These are phyloP conservation scores for Coemansia sp. DNA, from an alignment of 192 early-diverging fungal genomes.

Conservation along the genomic window DNA sequence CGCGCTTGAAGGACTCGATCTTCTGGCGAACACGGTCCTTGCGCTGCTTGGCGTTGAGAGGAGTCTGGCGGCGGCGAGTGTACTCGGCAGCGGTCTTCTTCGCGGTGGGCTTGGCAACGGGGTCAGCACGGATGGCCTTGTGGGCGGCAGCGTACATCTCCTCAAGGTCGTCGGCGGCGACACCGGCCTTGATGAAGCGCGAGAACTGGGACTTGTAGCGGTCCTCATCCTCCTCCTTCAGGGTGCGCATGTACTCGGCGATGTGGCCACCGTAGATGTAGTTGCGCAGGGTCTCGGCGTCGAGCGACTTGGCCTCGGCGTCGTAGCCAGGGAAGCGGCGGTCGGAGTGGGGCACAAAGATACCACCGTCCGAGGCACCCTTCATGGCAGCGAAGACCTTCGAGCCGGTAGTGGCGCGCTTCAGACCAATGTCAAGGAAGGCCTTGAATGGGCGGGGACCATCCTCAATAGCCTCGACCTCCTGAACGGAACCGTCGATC, in stretches of 20 bases:
- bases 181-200: constrained; percentile 84
- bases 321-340: constrained; percentile 98
- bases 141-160: constrained; percentile 93
- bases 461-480: constrained; percentile 88
- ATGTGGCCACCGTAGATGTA: constrained; percentile 99
- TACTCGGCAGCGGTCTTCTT: constrained; percentile 75
- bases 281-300: constrained; percentile 87
- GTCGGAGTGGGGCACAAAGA: constrained; percentile 95
- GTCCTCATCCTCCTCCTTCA: constrained; percentile 99
- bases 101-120: constrained; percentile 65
- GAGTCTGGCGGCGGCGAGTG: constrained; percentile 63
- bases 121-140: constrained; percentile 92
- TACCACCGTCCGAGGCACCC: constrained; percentile 99
- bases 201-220: constrained; percentile 95
- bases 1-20: constrained; percentile 71
- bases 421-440: constrained; percentile 96
- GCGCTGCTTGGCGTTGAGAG: constrained; percentile 90
- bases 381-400: constrained; percentile 97
- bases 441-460: constrained; percentile 97
- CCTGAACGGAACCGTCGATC: constrained; percentile 82
- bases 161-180: constrained; percentile 89
- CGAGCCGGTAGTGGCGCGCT: constrained; percentile 96
- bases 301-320: constrained; percentile 80
- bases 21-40: constrained; percentile 88
- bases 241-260: constrained; percentile 96